phyloP scores from a whole-genome alignment of 371 early-diverging fungal species.

The Mortierella sp. region DNA sequence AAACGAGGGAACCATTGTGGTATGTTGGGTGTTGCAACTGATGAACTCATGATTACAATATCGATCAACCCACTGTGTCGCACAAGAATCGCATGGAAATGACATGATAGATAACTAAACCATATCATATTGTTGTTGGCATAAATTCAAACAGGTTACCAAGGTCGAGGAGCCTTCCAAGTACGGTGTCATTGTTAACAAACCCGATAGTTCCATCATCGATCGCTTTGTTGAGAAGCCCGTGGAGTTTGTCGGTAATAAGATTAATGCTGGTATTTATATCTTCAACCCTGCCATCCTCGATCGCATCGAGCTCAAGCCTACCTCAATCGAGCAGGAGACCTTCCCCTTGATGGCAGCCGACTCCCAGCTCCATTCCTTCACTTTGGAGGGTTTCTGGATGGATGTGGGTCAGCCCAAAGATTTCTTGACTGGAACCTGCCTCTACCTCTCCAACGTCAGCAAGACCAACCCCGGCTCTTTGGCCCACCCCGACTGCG shows the following conservation, averaged over 20 bases:
- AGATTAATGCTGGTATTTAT: conserved; percentile 99
- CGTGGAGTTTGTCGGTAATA: conserved; percentile 91
- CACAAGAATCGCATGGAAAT: not conserved
- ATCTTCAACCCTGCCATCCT: conserved; percentile 95
- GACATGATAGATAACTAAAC: not conserved
- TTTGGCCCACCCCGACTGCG: conserved; percentile 70
- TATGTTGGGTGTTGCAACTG: conserved; percentile 46
- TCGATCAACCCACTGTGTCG: not conserved
- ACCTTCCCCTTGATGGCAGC: conserved; percentile 96
- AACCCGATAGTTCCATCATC: conserved; percentile 76
- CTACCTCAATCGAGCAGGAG: conserved; percentile 98
- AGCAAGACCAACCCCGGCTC: conserved; percentile 78
- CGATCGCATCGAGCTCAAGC: conserved; percentile 92
- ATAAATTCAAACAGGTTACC: conserved; percentile 79
- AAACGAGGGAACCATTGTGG: conserved; percentile 93
- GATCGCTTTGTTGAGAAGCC: conserved; percentile 99
- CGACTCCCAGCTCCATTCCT: conserved; percentile 88
- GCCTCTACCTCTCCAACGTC: conserved; percentile 90
- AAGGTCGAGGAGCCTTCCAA: conserved; percentile 98
- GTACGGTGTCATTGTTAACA: conserved; percentile 97
- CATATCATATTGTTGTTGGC: not conserved
- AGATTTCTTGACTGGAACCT: conserved; percentile 97
- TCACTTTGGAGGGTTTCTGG: conserved; percentile 98
- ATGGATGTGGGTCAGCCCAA: conserved; percentile 99
- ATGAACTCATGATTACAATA: not conserved